Evolutionary conservation across 1,139 yeast genomes (phyloP), one percentile per base, ranked within the genome.

Genomic region (Williopsis jadinii): DNA sequence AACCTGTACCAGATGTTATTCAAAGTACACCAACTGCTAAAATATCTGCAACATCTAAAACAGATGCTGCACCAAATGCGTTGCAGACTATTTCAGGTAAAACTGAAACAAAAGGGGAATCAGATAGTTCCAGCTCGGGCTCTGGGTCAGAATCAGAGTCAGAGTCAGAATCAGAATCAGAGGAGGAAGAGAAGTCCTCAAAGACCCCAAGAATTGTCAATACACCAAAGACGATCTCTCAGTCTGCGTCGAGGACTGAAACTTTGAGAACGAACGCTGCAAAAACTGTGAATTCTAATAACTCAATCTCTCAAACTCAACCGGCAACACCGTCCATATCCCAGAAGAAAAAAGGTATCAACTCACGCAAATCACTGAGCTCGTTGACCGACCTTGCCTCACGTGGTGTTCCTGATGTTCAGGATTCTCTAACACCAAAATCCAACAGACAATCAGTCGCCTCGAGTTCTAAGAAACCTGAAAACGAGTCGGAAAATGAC

Each of bases 321-420:
- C 51, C 51, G 11, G 33, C 43, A 6, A 41, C 54, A 2, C 44
- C 54, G 9, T 31, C 42, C 8, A 15, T 24, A 28, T 24, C 36
- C 10, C 15, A 27, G 14, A 34, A 14, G 28, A 28, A 15, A n/a
- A 44, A 38, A 19, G 36, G 46, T 2, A 35, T 50, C 28, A 61
- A 51, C 34, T 51, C 59, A 9, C 60, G 66, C 34, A 59, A 66
- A 5, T 65, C 72, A 1, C 63, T 80, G 41, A 71, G 75, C 15
- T 75, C 83, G 0, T 60, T 80, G 34, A 70, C 72, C n/a, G 83
- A 78, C 45, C 63, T 79, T 41, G 80, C 71, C 2, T 63, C 68
- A 24, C 64, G 77, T 45, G 85, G 84, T 2, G 71, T 79, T 13
- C 86, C 86, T 2, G 84, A 75, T 26, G 84, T 80, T 2, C 70